These are phyloP conservation scores for Apiotrichum gracile DNA, from an alignment of 1,284 basidiomycete genomes.

Conservation along the genomic window DNA sequence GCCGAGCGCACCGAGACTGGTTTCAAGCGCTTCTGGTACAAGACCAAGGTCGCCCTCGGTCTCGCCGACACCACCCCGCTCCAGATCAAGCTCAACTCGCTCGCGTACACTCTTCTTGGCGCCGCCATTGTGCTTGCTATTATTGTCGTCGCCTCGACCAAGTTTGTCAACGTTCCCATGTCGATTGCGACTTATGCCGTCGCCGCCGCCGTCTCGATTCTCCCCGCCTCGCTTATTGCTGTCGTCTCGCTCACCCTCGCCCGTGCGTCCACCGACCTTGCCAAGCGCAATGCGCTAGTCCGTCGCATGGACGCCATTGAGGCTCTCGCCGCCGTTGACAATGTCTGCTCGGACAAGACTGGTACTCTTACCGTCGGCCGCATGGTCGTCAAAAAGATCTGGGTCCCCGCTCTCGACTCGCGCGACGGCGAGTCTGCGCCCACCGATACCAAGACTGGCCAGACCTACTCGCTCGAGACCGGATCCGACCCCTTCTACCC, in stretches of 20 bases:
- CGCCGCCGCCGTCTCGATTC: constrained; percentile 54
- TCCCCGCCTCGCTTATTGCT: constrained; percentile 52
- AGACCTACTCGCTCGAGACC: constrained; percentile 46
- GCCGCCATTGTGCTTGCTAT: constrained; percentile 56
- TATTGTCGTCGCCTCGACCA: constrained; percentile 56
- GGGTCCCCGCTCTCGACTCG: constrained; percentile 48
- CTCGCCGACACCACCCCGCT: constrained; percentile 55
- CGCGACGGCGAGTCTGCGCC: constrained; percentile 21
- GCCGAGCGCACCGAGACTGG: constrained; percentile 42
- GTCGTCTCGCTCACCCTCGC: constrained; percentile 48
- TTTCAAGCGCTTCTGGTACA: constrained; percentile 42
- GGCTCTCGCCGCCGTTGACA: constrained; percentile 57
- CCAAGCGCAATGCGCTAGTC: constrained; percentile 51
- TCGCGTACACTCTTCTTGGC: constrained; percentile 58
- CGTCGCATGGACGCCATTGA: constrained; percentile 53
- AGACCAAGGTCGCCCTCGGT: constrained; percentile 47
- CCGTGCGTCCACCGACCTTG: constrained; percentile 46
- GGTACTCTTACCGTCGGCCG: constrained; percentile 58
- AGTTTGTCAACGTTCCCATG: constrained; percentile 48
- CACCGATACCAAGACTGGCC: constrained; percentile 33
- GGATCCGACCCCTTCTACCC: constrained; percentile 49
- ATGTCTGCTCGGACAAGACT: constrained; percentile 62
- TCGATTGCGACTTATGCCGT: constrained; percentile 50
- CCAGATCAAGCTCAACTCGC: constrained; percentile 57
- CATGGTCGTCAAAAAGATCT: constrained; percentile 56